Evolutionary conservation across 345 rosid species (phyloP).

Genomic region (Murraya paniculata): DNA sequence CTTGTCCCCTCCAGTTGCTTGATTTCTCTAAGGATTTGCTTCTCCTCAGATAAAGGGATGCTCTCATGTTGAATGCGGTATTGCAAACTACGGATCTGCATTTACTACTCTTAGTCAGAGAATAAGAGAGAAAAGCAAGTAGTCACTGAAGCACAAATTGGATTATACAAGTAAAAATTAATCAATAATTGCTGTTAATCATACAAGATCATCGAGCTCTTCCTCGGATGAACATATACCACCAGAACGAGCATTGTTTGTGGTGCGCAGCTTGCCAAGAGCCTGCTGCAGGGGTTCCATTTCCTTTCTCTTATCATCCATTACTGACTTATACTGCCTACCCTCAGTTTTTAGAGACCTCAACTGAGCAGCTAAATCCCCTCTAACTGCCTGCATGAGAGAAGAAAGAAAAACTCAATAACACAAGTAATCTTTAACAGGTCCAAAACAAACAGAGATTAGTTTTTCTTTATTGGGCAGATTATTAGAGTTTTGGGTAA

Average conservation of each 20-base stretch:
- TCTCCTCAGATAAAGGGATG: slow-evolving; percentile 87
- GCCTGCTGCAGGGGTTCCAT: slow-evolving; percentile 89
- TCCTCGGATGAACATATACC: slow-evolving; percentile 86
- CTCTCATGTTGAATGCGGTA: slow-evolving; percentile 93
- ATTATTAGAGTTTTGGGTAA: neutral
- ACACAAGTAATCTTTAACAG: neutral
- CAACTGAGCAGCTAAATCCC: slow-evolving; percentile 43
- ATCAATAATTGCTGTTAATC: slow-evolving; percentile 21
- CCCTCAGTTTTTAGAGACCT: slow-evolving; percentile 38
- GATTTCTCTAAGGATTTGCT: slow-evolving; percentile 84
- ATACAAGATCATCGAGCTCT: slow-evolving; percentile 78
- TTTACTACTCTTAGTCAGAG: slow-evolving; percentile 20
- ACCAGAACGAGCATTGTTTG: slow-evolving; percentile 37
- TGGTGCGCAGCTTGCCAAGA: slow-evolving; percentile 68
- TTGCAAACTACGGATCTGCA: slow-evolving; percentile 74
- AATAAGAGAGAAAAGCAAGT: slow-evolving; percentile 13
- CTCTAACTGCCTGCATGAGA: slow-evolving; percentile 38
- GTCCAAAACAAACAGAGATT: neutral
- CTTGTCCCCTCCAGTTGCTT: slow-evolving; percentile 92
- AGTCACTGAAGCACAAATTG: slow-evolving; percentile 12
- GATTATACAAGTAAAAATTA: neutral
- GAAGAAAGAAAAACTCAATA: neutral
- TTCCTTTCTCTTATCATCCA: slow-evolving; percentile 71
- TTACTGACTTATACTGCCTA: slow-evolving; percentile 35
- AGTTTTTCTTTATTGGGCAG: neutral